phyloP scores from a whole-genome alignment of 2,329 filamentous ascomycete genomes.

The Hypoxylon sp. region DNA sequence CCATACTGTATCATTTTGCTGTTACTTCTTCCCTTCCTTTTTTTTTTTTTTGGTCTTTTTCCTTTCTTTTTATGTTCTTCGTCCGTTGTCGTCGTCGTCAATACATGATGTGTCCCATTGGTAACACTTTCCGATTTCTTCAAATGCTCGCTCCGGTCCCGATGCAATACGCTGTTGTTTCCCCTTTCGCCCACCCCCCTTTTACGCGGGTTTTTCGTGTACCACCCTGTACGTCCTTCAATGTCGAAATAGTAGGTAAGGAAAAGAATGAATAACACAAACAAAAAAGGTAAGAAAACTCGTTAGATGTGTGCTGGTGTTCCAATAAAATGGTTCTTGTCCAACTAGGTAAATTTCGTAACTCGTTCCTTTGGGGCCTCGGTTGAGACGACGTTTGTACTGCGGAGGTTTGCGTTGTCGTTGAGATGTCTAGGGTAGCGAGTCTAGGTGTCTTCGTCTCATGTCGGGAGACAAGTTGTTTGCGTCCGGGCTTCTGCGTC shows the following conservation, averaged over 20 bases:
- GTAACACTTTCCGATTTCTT: constrained; percentile 11
- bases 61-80: neutral
- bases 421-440: constrained; percentile 42
- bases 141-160: constrained; percentile 33
- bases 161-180: constrained; percentile 32
- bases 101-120: constrained; percentile 25
- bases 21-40: constrained; percentile 5
- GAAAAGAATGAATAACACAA: constrained; percentile 1
- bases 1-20: constrained; percentile 16
- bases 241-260: constrained; percentile 11
- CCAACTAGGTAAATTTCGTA: constrained; percentile 4
- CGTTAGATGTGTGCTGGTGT: constrained; percentile 5
- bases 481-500: constrained; percentile 66
- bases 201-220: constrained; percentile 9
- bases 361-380: neutral
- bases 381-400: constrained; percentile 23
- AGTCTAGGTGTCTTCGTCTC: constrained; percentile 60
- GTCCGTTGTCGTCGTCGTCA: constrained; percentile 13
- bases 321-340: constrained; percentile 3
- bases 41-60: neutral
- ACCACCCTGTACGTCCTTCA: constrained; percentile 13
- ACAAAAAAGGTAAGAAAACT: constrained; percentile 25
- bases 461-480: constrained; percentile 61
- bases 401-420: constrained; percentile 41
- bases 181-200: neutral